Evolutionary conservation across 2,329 filamentous ascomycete genomes (phyloP), one percentile per base, ranked within the genome.

Genomic region (Incumbomyces delicatus): DNA sequence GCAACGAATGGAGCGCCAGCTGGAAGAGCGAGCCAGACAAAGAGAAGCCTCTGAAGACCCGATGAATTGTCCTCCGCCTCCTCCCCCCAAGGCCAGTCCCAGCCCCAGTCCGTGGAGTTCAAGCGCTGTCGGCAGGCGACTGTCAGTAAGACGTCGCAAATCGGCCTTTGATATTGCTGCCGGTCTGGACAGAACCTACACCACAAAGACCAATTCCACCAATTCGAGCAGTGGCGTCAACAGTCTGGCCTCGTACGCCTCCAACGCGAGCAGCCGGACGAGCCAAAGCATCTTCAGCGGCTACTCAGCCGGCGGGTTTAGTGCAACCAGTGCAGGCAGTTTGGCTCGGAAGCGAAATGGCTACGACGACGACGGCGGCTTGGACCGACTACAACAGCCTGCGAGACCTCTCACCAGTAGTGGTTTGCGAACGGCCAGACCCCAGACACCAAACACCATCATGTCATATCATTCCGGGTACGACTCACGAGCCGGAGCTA

Each of bases 381-480:
- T 27, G 22, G 52, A 29, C 53, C 10, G 16, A 3, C 31, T 57
- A 29, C 41, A 48, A 14, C 39, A 52, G 37, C 13, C 33, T 6
- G 61, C 64, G 61, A 69, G 64, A 61, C 73, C 58, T 41, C 72
- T 58, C 65, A 72, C 68, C 14, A 64, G 67, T 13, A 61, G 66
- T 38, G 61, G 63, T 8, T 59, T 63, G 37, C 45, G 67, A 61
- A 4, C 61, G 64, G 46, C 65, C 60, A 62, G 74, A 27, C 72
- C 75, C 6, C 69, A 75, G 53, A 73, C 74, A 2, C 72, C 74
- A 1, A 66, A 88, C 50, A 87, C 83, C 0, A 85, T 86, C 1
- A 75, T 89, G n/a, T 87, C 85, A 0, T 95, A 94, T 61, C 88
- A 95, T 63, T 92, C 87, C 50, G 94, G 87, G 61, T 88, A 95